Evolutionary conservation across 331 rosid species (phyloP).

Genomic region (Acacia pycnantha): DNA sequence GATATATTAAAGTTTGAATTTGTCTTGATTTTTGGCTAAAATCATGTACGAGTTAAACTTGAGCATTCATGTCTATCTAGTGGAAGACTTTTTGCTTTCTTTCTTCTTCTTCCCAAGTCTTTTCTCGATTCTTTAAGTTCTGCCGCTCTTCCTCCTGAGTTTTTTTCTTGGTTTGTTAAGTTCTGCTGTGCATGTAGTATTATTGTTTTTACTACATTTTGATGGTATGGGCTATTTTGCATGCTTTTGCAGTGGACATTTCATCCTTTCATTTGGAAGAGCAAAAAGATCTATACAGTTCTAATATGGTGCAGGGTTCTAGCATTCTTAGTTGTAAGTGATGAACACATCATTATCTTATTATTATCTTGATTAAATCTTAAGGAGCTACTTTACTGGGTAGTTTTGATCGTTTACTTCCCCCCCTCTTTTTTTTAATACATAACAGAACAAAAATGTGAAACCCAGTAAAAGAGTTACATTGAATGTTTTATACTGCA

Average conservation of each 20-base stretch:
- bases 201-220: not conserved
- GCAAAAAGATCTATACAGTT: conserved; percentile 93
- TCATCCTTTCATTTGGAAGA: conserved; percentile 89
- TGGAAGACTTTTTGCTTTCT: not conserved
- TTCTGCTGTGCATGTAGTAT: not conserved
- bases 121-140: not conserved
- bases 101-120: not conserved
- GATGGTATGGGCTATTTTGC: conserved; percentile 7
- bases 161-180: not conserved
- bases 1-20: not conserved
- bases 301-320: conserved; percentile 96
- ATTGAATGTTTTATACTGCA: not conserved
- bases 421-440: not conserved
- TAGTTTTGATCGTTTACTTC: not conserved
- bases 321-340: conserved; percentile 89
- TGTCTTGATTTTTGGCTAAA: not conserved
- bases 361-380: not conserved
- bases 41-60: not conserved
- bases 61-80: not conserved
- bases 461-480: not conserved
- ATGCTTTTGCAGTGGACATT: conserved; percentile 89
- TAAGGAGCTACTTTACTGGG: not conserved
- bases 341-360: not conserved
- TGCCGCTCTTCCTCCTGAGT: not conserved
- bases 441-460: too few relatives aligned